Evolutionary conservation across 176 grass and related monocot genomes (phyloP).

Genomic region (Hordeum marinum): DNA sequence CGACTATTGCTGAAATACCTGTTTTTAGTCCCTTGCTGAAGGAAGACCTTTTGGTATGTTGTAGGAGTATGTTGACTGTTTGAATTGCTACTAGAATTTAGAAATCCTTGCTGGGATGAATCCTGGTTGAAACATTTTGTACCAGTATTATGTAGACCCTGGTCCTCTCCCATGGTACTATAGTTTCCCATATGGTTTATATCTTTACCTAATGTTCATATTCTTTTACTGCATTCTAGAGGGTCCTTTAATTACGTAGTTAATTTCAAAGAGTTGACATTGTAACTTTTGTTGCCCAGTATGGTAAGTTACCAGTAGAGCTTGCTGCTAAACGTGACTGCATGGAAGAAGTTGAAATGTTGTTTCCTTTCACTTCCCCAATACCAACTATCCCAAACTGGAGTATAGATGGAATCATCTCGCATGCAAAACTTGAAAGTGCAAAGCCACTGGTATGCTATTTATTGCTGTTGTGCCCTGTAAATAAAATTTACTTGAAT

Average conservation of each 20-base stretch:
- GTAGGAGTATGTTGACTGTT: background rate
- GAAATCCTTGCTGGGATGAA: background rate
- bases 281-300: background rate
- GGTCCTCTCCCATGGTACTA: background rate
- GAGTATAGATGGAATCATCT: conserved; percentile 37
- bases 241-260: background rate
- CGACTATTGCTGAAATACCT: background rate
- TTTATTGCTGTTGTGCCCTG: background rate
- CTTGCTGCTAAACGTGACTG: conserved; percentile 5
- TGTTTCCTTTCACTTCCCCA: conserved; percentile 33
- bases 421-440: conserved; percentile 12
- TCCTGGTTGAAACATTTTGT: background rate
- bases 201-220: background rate
- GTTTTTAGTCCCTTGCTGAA: background rate
- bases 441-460: conserved; percentile 24
- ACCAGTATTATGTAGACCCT: background rate
- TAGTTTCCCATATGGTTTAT: background rate
- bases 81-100: background rate
- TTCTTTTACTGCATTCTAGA: background rate
- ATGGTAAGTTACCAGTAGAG: conserved; percentile 2
- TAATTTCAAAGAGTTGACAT: background rate
- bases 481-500: background rate
- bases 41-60: too few relatives aligned
- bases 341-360: conserved; percentile 36
- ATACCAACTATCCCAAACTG: conserved; percentile 23